phyloP scores from a whole-genome alignment of 345 rosid genomes.

The Theobroma cacao region DNA sequence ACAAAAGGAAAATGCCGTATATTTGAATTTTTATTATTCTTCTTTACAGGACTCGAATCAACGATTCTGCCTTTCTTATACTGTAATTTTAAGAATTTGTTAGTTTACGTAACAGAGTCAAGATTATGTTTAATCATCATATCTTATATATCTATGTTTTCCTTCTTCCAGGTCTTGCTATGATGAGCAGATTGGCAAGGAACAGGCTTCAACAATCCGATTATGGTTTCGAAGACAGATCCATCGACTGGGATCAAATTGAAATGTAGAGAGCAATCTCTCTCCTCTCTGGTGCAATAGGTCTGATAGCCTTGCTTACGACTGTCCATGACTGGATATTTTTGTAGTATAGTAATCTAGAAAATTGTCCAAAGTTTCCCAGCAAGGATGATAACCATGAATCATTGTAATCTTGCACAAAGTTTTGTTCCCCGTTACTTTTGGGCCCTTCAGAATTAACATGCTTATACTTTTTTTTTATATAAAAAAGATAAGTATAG shows the following conservation, averaged over 20 bases:
- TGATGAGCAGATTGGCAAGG: constrained; percentile 66
- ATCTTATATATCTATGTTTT: neutral
- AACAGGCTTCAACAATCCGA: constrained; percentile 47
- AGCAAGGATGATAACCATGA: neutral
- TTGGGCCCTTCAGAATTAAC: neutral
- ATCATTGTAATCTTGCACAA: neutral
- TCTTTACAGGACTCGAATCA: no score
- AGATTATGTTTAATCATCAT: neutral
- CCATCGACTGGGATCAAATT: constrained; percentile 54
- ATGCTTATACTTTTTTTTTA: no score
- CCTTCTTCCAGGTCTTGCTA: constrained; percentile 57
- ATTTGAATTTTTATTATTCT: no score
- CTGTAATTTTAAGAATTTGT: no score
- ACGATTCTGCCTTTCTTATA: no score
- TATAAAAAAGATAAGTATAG: no score
- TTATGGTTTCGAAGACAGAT: constrained; percentile 33
- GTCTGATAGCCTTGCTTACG: no score
- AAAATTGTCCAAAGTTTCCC: neutral
- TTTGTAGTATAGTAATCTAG: neutral
- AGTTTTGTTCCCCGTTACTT: neutral
- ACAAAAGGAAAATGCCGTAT: neutral
- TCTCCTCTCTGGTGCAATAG: neutral
- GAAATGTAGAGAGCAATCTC: constrained; percentile 30
- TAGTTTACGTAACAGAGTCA: neutral
- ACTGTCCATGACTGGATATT: neutral